A percentile compares a stretch with the other conserved stretches of the same genome.
These are phyloP conservation scores for Fusarium nodosum DNA, from an alignment of 2,329 filamentous ascomycete species.

Conservation along the genomic window DNA sequence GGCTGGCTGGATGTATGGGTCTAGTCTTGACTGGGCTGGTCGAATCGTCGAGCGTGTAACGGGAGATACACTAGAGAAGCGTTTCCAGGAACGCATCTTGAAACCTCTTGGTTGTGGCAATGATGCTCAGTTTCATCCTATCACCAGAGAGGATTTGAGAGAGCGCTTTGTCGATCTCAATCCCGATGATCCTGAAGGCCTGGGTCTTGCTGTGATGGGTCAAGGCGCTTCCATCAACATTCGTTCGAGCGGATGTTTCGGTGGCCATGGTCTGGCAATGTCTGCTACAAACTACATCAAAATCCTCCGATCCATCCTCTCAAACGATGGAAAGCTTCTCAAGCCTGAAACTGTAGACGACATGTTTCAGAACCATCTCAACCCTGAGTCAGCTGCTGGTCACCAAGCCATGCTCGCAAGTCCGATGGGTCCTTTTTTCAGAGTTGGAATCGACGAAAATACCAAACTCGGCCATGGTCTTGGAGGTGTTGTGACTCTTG, in stretches of 20 bases:
- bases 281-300: slow-evolving; percentile 58
- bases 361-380: slow-evolving; percentile 64
- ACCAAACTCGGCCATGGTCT: slow-evolving; percentile 57
- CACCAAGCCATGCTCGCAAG: slow-evolving; percentile 50
- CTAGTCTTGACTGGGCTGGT: slow-evolving; percentile 67
- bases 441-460: slow-evolving; percentile 52
- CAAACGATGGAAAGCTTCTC: slow-evolving; percentile 64
- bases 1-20: slow-evolving; percentile 63
- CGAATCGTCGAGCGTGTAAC: slow-evolving; percentile 64
- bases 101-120: slow-evolving; percentile 58
- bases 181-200: slow-evolving; percentile 54
- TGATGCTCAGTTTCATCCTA: slow-evolving; percentile 57
- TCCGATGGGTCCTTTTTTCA: slow-evolving; percentile 55
- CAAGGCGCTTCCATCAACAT: slow-evolving; percentile 53
- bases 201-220: slow-evolving; percentile 55
- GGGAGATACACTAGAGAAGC: slow-evolving; percentile 58
- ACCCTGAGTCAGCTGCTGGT: slow-evolving; percentile 44
- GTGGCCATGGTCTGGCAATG: slow-evolving; percentile 61
- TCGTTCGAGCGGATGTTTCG: slow-evolving; percentile 56
- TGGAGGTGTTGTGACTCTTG: slow-evolving; percentile 57
- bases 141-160: slow-evolving; percentile 54
- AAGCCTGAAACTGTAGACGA: slow-evolving; percentile 56
- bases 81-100: slow-evolving; percentile 61
- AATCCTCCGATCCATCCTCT: slow-evolving; percentile 61
- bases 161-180: slow-evolving; percentile 56